Percentiles rank a stretch among this genome's conserved stretches.
phyloP scores from a whole-genome alignment of 805 yeast genomes.

The Candida pseudoglaebosa region DNA sequence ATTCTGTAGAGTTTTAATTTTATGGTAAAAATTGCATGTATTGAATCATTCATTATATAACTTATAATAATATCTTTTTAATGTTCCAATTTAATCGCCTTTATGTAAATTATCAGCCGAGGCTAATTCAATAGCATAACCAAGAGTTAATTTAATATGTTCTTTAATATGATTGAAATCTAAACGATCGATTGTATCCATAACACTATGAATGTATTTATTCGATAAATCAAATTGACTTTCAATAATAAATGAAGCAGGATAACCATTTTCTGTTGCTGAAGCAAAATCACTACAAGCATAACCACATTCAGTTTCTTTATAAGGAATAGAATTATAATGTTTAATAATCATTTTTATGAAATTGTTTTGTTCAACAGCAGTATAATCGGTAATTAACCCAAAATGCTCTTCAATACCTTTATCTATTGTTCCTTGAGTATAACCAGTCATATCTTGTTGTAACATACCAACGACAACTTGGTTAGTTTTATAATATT shows the following conservation, averaged over 20 bases:
- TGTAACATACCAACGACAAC: conserved; percentile 81
- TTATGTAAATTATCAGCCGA: conserved; percentile 19
- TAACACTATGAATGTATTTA: conserved; percentile 69
- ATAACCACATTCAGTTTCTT: conserved; percentile 80
- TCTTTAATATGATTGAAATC: conserved; percentile 76
- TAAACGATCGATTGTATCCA: conserved; percentile 79
- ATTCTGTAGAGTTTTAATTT: no score
- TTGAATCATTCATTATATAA: no score
- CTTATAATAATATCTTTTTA: no score
- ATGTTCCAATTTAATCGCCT: no score
- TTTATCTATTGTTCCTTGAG: conserved; percentile 44
- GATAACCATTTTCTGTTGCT: conserved; percentile 78
- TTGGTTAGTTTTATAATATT: conserved; percentile 41
- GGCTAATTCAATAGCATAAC: conserved; percentile 68
- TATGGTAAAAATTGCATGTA: no score
- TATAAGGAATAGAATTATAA: conserved; percentile 66
- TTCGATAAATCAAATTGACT: conserved; percentile 60
- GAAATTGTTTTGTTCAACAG: conserved; percentile 52
- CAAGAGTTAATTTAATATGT: conserved; percentile 74
- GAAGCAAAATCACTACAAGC: conserved; percentile 94
- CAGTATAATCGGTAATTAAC: conserved; percentile 69
- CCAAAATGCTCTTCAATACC: conserved; percentile 69
- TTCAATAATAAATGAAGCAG: conserved; percentile 80
- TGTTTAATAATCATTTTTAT: conserved; percentile 55
- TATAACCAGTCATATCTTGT: conserved; percentile 91